A percentile compares a stretch with the other conserved stretches of the same genome.
These are phyloP conservation scores for Rubus parviflorus DNA, from an alignment of 306 rosid genomes.

Conservation along the genomic window DNA sequence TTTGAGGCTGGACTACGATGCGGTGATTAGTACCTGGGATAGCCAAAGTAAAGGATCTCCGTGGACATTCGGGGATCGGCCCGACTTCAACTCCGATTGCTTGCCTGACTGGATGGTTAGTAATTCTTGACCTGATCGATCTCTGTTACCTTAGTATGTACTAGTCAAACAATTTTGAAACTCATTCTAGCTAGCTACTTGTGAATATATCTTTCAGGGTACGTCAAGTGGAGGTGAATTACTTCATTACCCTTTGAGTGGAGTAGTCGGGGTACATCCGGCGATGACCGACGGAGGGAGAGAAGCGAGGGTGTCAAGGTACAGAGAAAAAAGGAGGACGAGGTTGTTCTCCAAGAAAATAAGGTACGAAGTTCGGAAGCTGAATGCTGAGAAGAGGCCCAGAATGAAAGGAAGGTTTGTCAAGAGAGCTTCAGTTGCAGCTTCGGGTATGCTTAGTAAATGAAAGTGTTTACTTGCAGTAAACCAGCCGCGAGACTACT, in stretches of 20 bases:
- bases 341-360: conserved; percentile 91
- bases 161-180: not conserved
- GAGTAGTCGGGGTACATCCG: conserved; percentile 35
- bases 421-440: conserved; percentile 58
- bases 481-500: not conserved
- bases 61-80: conserved; percentile 66
- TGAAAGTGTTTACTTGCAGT: not conserved
- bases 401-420: conserved; percentile 98
- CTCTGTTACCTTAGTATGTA: too few relatives aligned
- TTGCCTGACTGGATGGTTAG: conserved; percentile 65
- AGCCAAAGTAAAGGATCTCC: conserved; percentile 63
- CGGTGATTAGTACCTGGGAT: conserved; percentile 72
- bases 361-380: conserved; percentile 90
- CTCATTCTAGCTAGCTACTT: not conserved
- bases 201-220: conserved; percentile 36
- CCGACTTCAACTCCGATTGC: conserved; percentile 51
- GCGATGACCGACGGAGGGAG: conserved; percentile 62
- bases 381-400: conserved; percentile 97
- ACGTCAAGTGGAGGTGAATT: conserved; percentile 25
- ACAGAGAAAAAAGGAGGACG: conserved; percentile 83
- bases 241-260: conserved; percentile 27
- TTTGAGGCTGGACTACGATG: conserved; percentile 76
- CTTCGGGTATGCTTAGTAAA: conserved; percentile 32
- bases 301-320: conserved; percentile 88
- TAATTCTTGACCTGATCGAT: not conserved